Evolutionary conservation across 176 grass and related monocot species (phyloP).

Genomic region (Aegilops longissima): DNA sequence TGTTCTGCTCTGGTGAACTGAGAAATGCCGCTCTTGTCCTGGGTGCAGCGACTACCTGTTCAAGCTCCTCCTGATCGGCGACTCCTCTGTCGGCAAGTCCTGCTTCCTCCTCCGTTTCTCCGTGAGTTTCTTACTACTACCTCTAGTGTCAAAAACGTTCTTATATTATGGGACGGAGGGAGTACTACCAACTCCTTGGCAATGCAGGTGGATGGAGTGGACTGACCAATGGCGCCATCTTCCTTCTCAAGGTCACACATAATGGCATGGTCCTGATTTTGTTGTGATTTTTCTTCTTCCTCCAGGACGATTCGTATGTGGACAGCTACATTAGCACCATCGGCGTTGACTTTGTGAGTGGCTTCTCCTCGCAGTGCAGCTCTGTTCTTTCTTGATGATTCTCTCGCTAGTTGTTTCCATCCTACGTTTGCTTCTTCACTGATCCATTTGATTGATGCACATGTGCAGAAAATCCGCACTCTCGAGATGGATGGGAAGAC

Average conservation of each 20-base stretch:
- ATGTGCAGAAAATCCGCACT: conserved; percentile 73
- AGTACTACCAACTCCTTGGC: not conserved
- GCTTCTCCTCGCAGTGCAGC: too few species aligned
- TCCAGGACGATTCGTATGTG: conserved; percentile 67
- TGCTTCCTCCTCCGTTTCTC: conserved; percentile 77
- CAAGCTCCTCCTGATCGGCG: conserved; percentile 84
- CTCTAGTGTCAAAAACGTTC: too few species aligned
- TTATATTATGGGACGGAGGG: too few species aligned
- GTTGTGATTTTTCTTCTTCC: not conserved
- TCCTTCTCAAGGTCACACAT: not conserved
- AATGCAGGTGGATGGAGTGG: not conserved
- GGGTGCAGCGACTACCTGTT: conserved; percentile 62
- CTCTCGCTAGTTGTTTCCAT: not conserved
- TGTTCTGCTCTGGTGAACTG: not conserved
- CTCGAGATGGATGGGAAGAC: conserved; percentile 68
- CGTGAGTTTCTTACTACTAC: conserved; percentile 24
- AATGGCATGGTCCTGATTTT: not conserved
- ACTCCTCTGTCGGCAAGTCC: conserved; percentile 81
- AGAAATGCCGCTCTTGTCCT: not conserved
- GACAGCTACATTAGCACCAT: conserved; percentile 87
- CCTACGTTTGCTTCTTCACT: not conserved
- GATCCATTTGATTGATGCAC: not conserved
- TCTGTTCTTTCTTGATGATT: not conserved
- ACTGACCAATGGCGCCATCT: not conserved
- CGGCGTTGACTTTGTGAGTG: conserved; percentile 72